Evolutionary conservation across 192 early-diverging fungal species (phyloP), one percentile per base, ranked within the genome.

Genomic region (Umbelopsis sp.): DNA sequence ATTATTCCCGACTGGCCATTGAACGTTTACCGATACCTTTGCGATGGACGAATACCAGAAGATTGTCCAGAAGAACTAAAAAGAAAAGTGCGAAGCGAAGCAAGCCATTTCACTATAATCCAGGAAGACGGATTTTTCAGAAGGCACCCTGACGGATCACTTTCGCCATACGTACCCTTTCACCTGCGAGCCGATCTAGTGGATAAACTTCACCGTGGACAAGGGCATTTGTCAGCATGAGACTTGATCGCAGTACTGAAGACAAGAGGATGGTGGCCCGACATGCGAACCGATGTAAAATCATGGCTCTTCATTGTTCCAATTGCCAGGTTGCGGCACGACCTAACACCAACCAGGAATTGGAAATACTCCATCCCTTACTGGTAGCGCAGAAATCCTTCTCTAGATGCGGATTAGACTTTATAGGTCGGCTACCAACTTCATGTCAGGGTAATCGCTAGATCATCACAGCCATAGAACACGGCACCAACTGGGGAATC

Each of bases 401-500:
- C 24, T 12, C 24, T 11, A 7, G 68, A 36, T 70, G 68, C 50
- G 68, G 44, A 0, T 17, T 45, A 17, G 68, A 69, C 20, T 45
- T 50, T 26, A 45, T 69, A 16, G 68, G 68, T 3, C 43, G 21
- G 11, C 2, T 69, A 49, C 17, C 68, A 31, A 12, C 1, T 4
- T 24, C 45, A 21, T 11, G 20, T 24, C 4, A 31, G 4, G 68
- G 68, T 26, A 69, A 51, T 26, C 38, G 45, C n/a, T 69, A 29
- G 38, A 22, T 69, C 5, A 7, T 69, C 22, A 62, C 71, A 0
- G 51, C 38, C 2, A 73, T 52, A 1, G 72, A 77, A 25, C 62
- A 69, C 25, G 26, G 41, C 4, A 75, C 68, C 14, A 50, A 67
- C 22, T 75, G 68, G 31, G 53, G 68, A 0, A 49, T 70, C 26